Evolutionary conservation across 305 asterid genomes (phyloP).

Genomic region (Andrographis paniculata): DNA sequence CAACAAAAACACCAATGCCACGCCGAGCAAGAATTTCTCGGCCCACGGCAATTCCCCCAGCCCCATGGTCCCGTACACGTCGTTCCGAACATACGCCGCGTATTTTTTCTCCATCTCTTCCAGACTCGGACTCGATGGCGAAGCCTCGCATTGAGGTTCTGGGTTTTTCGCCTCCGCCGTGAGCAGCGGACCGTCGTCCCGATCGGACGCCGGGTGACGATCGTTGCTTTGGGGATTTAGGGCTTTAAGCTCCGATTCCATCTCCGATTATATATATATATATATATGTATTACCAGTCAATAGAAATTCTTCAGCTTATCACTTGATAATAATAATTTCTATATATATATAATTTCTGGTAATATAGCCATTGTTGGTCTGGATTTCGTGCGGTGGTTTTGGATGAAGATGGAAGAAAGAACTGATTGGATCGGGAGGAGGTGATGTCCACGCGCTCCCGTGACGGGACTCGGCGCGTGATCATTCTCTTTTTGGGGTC

Average conservation of each 20-base stretch:
- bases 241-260: slow-evolving; percentile 62
- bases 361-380: too few relatives aligned
- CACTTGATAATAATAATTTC: too few relatives aligned
- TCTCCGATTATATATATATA: slow-evolving; percentile 2
- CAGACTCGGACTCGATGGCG: slow-evolving; percentile 22
- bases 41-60: slow-evolving; percentile 49
- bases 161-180: slow-evolving; percentile 34
- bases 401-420: too few relatives aligned
- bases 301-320: too few relatives aligned
- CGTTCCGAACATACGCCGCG: slow-evolving; percentile 69
- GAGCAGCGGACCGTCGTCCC: slow-evolving; percentile 67
- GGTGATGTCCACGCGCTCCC: too few relatives aligned
- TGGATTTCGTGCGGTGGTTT: too few relatives aligned
- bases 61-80: slow-evolving; percentile 82
- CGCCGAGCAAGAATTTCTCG: slow-evolving; percentile 50
- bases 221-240: slow-evolving; percentile 27
- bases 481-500: too few relatives aligned
- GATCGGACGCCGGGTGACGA: slow-evolving; percentile 28
- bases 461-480: too few relatives aligned
- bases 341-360: too few relatives aligned
- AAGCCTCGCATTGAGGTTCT: slow-evolving; percentile 11
- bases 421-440: too few relatives aligned
- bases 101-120: slow-evolving; percentile 73
- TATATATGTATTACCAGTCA: not conserved
- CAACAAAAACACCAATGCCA: slow-evolving; percentile 48